Evolutionary conservation across 371 early-diverging fungal species (phyloP), one percentile per base, ranked within the genome.

Genomic region (Mortierella sp.): DNA sequence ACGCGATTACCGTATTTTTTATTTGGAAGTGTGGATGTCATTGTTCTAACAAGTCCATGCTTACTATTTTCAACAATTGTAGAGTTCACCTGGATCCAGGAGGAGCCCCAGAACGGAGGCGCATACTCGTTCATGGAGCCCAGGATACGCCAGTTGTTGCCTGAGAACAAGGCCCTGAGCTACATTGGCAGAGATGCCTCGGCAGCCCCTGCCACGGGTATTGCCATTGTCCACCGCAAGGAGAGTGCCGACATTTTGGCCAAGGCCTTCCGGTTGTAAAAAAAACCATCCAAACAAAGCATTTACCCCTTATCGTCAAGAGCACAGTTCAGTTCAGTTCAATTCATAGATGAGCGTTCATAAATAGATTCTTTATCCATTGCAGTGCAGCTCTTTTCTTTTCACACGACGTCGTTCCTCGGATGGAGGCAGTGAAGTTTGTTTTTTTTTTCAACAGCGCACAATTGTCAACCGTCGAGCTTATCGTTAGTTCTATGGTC

Each of bases 91-190:
- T 99, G 97, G 96, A 94, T 95, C 77, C 99, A 99, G 87, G 99
- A 99, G 87, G 99, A 99, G 80, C 97, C 96, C 24, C 94, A 96
- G 88, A 99, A 99, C 88, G 94, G 95, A 26, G 99, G 99, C 40
- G 95, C 95, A 24, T 99, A 93, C 82, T 82, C 95, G 6, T 98
- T 95, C 90, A 94, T 98, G 80, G 95, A 92, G 76, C 98, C 98
- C 43, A 90, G 99, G 46, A 87, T 99, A 67, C 89, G 90, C 72
- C 95, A 95, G 74, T 67, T 96, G 61, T 80, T 98, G 37, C 94
- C 91, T 28, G 70, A 82, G 37, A 82, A 72, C 69, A 81, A 80
- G 74, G 51, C 76, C 46, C 77, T 96, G 37, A 80, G 83, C 34
- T 97, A 96, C 77, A 88, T 95, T 64, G 96, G 97, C 44, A 89